phyloP scores from a whole-genome alignment of 163 green algal species.

The Volvox carteri region DNA sequence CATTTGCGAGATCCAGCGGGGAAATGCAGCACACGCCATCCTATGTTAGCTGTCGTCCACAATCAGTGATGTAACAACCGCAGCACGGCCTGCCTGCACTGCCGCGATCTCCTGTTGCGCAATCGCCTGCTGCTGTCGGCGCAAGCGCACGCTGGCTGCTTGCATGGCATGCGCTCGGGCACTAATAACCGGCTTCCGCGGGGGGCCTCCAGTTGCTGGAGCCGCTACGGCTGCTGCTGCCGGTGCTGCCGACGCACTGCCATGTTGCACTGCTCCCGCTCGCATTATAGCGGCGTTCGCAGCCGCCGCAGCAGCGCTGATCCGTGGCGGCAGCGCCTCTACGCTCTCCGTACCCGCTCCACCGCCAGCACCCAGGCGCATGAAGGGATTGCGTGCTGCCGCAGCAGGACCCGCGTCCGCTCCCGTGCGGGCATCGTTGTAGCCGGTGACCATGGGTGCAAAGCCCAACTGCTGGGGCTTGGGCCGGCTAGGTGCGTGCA shows the following conservation, averaged over 20 bases:
- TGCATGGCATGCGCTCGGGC: conserved; percentile 24
- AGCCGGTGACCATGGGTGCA: neutral
- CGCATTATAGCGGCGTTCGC: conserved; percentile 21
- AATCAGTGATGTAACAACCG: neutral
- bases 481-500: neutral
- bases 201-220: neutral
- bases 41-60: neutral
- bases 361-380: neutral
- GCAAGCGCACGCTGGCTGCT: conserved; percentile 2
- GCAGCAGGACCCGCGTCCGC: neutral
- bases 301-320: neutral
- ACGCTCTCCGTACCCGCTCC: neutral
- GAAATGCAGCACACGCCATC: neutral
- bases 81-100: neutral
- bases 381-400: conserved; percentile 3
- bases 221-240: neutral
- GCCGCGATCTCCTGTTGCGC: conserved; percentile 24
- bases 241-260: neutral
- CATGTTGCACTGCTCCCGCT: neutral
- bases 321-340: neutral
- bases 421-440: neutral
- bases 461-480: neutral
- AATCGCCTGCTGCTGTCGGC: neutral
- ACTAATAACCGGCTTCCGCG: conserved; percentile 34
- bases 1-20: neutral